Percentiles rank a stretch among this genome's conserved stretches.
phyloP scores from a whole-genome alignment of 441 rosid genomes.

The Brassica hybrid region DNA sequence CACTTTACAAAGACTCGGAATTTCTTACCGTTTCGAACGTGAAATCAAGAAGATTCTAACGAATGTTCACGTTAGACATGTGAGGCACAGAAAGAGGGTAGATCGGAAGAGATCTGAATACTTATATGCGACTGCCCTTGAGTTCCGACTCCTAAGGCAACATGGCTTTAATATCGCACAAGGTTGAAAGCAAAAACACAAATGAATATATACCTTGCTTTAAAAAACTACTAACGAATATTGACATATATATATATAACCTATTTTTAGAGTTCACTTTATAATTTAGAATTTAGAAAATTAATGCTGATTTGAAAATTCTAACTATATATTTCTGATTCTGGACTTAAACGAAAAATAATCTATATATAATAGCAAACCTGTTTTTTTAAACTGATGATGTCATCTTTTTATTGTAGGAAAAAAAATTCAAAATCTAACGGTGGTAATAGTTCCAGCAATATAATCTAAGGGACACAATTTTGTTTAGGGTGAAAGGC shows the following conservation, averaged over 20 bases:
- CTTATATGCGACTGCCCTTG: slow-evolving; percentile 36
- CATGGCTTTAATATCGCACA: slow-evolving; percentile 36
- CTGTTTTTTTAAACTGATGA: no score
- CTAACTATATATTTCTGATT: not conserved
- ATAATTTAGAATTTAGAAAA: not conserved
- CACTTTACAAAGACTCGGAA: slow-evolving; percentile 47
- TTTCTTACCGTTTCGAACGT: slow-evolving; percentile 42
- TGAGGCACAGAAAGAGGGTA: slow-evolving; percentile 8
- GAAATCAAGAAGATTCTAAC: slow-evolving; percentile 38
- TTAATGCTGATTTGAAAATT: slow-evolving; percentile 6
- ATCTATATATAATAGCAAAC: no score
- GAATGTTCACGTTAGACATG: slow-evolving; percentile 15
- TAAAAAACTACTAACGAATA: not conserved
- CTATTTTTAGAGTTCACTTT: not conserved
- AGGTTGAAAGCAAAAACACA: slow-evolving; percentile 30
- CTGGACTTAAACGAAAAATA: not conserved
- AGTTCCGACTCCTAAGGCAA: slow-evolving; percentile 47
- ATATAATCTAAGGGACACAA: no score
- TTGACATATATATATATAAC: not conserved
- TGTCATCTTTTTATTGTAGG: no score
- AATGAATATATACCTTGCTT: not conserved
- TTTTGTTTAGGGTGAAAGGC: no score
- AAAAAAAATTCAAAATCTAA: no score
- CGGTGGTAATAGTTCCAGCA: no score
- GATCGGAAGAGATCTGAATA: slow-evolving; percentile 17